Percentiles rank a stretch among this genome's conserved stretches.
These are phyloP conservation scores for Ilex asprella DNA, from an alignment of 257 asterid genomes.

Conservation along the genomic window DNA sequence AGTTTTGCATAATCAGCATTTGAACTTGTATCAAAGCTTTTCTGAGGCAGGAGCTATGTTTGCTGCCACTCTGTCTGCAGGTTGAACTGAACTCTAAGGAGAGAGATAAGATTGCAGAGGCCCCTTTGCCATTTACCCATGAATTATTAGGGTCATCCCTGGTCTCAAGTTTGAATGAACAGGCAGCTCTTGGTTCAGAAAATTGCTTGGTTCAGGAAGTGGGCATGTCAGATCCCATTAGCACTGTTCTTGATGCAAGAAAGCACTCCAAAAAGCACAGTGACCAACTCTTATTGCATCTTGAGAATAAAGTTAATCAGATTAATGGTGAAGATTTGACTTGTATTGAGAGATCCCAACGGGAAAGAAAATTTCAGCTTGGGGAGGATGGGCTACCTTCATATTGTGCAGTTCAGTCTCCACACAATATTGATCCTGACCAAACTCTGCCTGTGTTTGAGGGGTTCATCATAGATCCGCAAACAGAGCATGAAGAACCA, in stretches of 20 bases:
- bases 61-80: constrained; percentile 20
- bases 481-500: constrained; percentile 33
- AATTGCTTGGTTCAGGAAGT: constrained; percentile 26
- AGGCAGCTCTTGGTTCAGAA: constrained; percentile 28
- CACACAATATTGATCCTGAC: constrained; percentile 30
- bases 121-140: constrained; percentile 21
- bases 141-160: constrained; percentile 4
- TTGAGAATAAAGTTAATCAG: constrained; percentile 21
- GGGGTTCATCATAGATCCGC: constrained; percentile 49
- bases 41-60: too few relatives aligned
- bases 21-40: too few relatives aligned
- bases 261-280: constrained; percentile 26
- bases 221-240: constrained; percentile 14
- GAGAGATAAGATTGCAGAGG: constrained; percentile 17
- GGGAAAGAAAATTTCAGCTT: constrained; percentile 21
- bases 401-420: constrained; percentile 28
- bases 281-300: constrained; percentile 17
- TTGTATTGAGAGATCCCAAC: constrained; percentile 21
- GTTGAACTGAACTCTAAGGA: constrained; percentile 22
- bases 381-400: constrained; percentile 20
- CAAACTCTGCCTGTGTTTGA: constrained; percentile 60
- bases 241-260: constrained; percentile 20
- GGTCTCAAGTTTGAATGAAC: constrained; percentile 25
- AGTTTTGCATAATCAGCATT: too few relatives aligned
- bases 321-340: constrained; percentile 19